Percentiles rank a stretch among this genome's conserved stretches.
Evolutionary conservation across 768 basidiomycete genomes (phyloP).

Genomic region (Russula foetens): DNA sequence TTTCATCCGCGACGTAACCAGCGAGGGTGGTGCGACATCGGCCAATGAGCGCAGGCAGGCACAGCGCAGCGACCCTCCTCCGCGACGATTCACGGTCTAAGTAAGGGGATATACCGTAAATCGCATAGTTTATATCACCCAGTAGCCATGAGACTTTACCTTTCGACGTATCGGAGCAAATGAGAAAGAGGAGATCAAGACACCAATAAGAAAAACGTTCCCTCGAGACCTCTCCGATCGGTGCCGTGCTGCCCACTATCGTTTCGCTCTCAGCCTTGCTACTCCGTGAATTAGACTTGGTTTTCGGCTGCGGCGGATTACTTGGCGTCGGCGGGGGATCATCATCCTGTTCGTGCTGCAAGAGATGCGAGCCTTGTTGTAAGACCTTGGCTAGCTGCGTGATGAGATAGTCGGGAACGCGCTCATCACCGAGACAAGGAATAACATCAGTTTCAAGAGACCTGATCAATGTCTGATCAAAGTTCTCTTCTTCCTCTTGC

Average conservation of each 20-base stretch:
- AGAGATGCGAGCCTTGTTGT: constrained; percentile 59
- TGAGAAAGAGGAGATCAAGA: constrained; percentile 75
- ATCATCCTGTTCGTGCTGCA: constrained; percentile 18
- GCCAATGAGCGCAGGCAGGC: constrained; percentile 61
- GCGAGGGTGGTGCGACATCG: constrained; percentile 66
- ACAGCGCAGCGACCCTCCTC: constrained; percentile 44
- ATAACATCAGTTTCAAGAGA: constrained; percentile 75
- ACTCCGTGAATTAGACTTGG: not conserved
- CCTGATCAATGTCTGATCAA: constrained; percentile 72
- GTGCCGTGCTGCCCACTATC: constrained; percentile 39
- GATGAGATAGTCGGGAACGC: constrained; percentile 66
- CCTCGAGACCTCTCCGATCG: constrained; percentile 49
- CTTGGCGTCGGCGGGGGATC: constrained; percentile 4
- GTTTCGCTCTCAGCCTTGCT: not conserved
- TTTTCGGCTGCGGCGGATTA: constrained; percentile 17
- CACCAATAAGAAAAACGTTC: constrained; percentile 93
- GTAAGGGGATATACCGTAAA: not conserved
- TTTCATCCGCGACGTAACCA: constrained; percentile 77
- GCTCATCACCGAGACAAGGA: constrained; percentile 59
- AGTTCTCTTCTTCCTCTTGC: constrained; percentile 76
- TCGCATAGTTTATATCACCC: not conserved
- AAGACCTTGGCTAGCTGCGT: constrained; percentile 61
- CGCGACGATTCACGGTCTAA: constrained; percentile 44
- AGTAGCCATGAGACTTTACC: constrained; percentile 32
- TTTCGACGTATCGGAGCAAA: constrained; percentile 60